Evolutionary conservation across 352 stramenopile species (phyloP), one percentile per base, ranked within the genome.

Genomic region (Phytophthora multivora): DNA sequence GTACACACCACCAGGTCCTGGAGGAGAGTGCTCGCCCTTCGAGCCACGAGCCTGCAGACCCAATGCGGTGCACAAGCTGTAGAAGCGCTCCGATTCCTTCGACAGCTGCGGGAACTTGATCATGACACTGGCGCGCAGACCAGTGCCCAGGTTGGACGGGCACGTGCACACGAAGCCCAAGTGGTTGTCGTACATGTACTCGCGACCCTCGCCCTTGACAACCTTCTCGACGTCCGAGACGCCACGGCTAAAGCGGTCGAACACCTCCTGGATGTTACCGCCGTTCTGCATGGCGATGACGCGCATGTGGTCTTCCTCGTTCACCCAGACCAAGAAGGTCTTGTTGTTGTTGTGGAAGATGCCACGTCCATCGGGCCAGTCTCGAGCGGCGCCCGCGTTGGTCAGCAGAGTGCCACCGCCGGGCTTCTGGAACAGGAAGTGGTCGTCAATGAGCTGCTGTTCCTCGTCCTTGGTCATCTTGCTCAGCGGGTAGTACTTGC

Each of bases 381-480:
- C 86, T 28, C 87, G 71, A 5, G 86, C 87, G 5, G 90, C 83
- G 4, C 89, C 89, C 18, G 90, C 83, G 28, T 86, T 85, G 35
- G 78, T 83, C 18, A 89, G 63, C 50, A 92, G 63, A 33, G 79
- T 89, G 30, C 75, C 80, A 3, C 87, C 83, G 11, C 91, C 88
- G 0, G 91, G 91, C 72, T 97, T 96, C 54, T 96, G 82, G 66
- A 97, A 97, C 11, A 97, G 67, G 53, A 98, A 91, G 48, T 95
- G 87, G 31, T 90, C 77, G 59, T 89, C 68, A 31, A 97, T 93
- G 12, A 97, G 74, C 75, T 96, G 86, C 31, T 94, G 73, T 62
- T 96, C 87, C 50, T 91, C 73, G 9, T 87, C 69, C 59, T 92
- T 91, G 31, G 83, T 88, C 80, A 98, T 95, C 31, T 86, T 78